Percentiles rank a stretch among this genome's conserved stretches.
These are phyloP conservation scores for Neoboletus subvelutipes DNA, from an alignment of 768 basidiomycete species.

Conservation along the genomic window DNA sequence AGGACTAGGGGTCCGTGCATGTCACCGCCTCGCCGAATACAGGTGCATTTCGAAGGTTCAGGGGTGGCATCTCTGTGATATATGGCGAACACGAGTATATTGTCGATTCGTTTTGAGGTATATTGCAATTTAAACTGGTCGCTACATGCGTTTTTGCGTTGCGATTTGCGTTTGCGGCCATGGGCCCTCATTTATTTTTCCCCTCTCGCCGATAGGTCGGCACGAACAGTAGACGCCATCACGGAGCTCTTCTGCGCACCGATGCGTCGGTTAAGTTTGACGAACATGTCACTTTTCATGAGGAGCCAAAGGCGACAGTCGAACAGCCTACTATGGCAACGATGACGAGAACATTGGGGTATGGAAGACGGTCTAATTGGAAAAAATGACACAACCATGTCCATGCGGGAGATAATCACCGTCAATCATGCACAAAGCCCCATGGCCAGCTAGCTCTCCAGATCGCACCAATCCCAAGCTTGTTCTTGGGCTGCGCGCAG, in stretches of 20 bases:
- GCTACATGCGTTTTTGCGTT: constrained; percentile 1
- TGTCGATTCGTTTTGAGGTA: constrained; percentile 15
- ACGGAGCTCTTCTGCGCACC: constrained; percentile 14
- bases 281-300: constrained; percentile 7
- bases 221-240: constrained; percentile 5
- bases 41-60: constrained; percentile 9
- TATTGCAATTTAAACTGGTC: constrained; percentile 11
- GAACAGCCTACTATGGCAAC: constrained; percentile 3
- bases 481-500: constrained; percentile 10
- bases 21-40: constrained; percentile 4
- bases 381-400: constrained; percentile 1
- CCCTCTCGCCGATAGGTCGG: constrained; percentile 2
- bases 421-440: constrained; percentile 16
- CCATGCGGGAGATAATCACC: constrained; percentile 27
- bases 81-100: constrained; percentile 4
- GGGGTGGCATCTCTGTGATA: constrained; percentile 19
- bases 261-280: constrained; percentile 15
- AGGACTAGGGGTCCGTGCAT: constrained; percentile 14
- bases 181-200: background rate
- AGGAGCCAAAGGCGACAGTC: constrained; percentile 2
- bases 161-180: constrained; percentile 13
- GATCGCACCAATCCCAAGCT: constrained; percentile 4
- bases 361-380: background rate
- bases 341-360: constrained; percentile 9
- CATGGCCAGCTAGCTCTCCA: background rate